Base-by-base conservation (phyloP, 495 filamentous ascomycete genomes). In the Cercophora sp. region DNA sequence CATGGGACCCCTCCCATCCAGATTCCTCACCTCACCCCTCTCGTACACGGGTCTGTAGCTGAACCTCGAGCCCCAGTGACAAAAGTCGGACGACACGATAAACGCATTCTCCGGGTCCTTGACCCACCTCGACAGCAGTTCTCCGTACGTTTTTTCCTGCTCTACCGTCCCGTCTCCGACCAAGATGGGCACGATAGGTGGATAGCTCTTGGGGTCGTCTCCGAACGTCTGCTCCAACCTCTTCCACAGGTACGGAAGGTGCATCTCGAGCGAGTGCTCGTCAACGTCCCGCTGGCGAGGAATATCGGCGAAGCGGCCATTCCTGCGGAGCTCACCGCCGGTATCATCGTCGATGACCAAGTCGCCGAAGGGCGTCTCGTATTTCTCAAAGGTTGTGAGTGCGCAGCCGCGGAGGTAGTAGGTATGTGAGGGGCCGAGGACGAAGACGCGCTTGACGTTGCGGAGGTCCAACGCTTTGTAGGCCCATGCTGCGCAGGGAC, bases 231-330 rank as follows among this genome's bases (percentile, higher is more conserved):
- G 76, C 22, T 80, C 76, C 11, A 89, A 73, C 36, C 91, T 81
- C 67, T 92, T 91, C 79, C 93, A 89, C 57, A 97, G 84, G 62
- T 93, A 97, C 1, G 93, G 93, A 0, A 96, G 76, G 58, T 99
- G 93, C 84, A 97, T 95, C 70, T 97, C 94, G 20, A 97, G 83
- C 46, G 89, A 96, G 70, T 99, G 93, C 67, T 99, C 93, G 26
- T 82, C 85, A 54, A 91, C 85, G 58, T 99, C 93, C 8, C 81
- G 73, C 3, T 75, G 67, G 23, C 63, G 64, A 1, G 81, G 78
- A 79, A 96, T 91, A n/a, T 77, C 79, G n/a, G 83, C 78, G 65
- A 96, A 95, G 43, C 74, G 71, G 15, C 79, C 78, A 8, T 82
- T 85, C 4, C 71, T 58, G 29, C 78, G 74, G 13, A 97, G 81